Conservation (phyloP, 306 rosid genomes). For the Dicorynia guianensis region DNA sequence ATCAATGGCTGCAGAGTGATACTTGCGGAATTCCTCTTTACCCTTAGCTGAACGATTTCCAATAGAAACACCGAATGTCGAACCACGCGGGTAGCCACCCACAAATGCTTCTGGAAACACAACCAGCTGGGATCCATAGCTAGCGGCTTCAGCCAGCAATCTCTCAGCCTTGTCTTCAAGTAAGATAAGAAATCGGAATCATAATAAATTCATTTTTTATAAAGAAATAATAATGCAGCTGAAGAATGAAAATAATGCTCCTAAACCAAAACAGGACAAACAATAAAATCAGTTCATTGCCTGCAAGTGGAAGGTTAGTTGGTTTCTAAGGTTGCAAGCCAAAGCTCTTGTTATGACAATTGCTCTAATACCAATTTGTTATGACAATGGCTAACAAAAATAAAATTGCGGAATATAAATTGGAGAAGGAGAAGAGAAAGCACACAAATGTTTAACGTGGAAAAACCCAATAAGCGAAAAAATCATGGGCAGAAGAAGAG, state of each 20-base stretch:
- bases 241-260: too few species aligned
- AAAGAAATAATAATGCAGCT: too few species aligned
- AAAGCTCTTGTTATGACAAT: too few species aligned
- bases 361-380: too few species aligned
- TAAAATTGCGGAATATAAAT: too few species aligned
- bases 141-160: conserved; percentile 84
- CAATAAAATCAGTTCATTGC: background rate
- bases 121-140: conserved; percentile 84
- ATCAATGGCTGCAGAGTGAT: conserved; percentile 81
- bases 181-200: background rate
- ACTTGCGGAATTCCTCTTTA: conserved; percentile 86
- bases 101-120: conserved; percentile 96
- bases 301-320: background rate
- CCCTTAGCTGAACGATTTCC: conserved; percentile 79
- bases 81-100: conserved; percentile 97
- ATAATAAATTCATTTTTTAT: too few species aligned
- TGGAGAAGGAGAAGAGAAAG: too few species aligned
- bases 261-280: background rate
- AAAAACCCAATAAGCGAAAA: too few species aligned
- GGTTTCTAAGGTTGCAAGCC: background rate
- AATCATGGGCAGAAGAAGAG: too few species aligned
- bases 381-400: too few species aligned
- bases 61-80: conserved; percentile 67
- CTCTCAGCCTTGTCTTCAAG: conserved; percentile 88
- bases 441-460: too few species aligned